phyloP scores from a whole-genome alignment of 768 basidiomycete species.

The Boletales sp. region DNA sequence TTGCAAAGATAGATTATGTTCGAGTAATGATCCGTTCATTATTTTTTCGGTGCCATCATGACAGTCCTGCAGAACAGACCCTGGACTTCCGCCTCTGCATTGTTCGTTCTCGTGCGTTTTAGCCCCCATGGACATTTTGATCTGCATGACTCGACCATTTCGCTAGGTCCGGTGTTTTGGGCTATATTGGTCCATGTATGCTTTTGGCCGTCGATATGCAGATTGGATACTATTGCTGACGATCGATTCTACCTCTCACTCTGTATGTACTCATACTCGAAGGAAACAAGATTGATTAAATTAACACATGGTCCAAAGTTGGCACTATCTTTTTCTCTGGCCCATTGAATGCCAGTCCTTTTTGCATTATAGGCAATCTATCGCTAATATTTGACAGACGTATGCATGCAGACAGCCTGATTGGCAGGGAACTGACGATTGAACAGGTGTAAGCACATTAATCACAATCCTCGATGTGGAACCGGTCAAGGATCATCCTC shows the following conservation, averaged over 20 bases:
- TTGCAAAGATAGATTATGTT: no score
- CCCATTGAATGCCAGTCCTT: background rate
- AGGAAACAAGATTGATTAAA: background rate
- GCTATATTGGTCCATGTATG: no score
- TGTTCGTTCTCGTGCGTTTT: background rate
- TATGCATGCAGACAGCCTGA: background rate
- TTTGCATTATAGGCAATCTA: background rate
- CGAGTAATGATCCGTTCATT: no score
- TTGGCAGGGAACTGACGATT: background rate
- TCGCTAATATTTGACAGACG: background rate
- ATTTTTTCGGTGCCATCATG: background rate
- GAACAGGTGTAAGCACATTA: no score
- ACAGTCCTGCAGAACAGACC: background rate
- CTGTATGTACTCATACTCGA: background rate
- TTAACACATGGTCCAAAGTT: background rate
- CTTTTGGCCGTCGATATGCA: no score
- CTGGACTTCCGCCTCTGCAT: background rate
- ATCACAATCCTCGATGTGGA: background rate
- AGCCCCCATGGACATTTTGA: background rate
- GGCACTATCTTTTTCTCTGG: background rate
- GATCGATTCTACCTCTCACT: background rate
- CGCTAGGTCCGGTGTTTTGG: background rate
- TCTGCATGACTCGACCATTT: background rate
- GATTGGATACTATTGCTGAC: no score
- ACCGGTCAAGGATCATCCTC: background rate